Evolutionary conservation across 306 rosid genomes (phyloP), one percentile per base, ranked within the genome.

Genomic region (Ammopiptanthus mongolicus): DNA sequence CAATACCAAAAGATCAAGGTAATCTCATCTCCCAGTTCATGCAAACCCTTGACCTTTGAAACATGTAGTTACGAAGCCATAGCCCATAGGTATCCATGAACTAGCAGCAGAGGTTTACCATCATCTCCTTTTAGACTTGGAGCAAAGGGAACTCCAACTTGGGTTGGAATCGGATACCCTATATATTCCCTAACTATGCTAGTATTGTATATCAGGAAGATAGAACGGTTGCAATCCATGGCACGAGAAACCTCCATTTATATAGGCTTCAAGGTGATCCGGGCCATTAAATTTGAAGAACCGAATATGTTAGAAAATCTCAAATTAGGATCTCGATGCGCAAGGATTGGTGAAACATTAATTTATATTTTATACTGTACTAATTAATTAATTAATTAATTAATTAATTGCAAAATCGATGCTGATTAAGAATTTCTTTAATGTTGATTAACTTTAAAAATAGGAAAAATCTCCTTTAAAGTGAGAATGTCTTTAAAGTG

Each of bases 11-110:
- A 33, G 78, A 79, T 82, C 67, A 87, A 73, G 78, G 80, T 23
- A 79, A 62, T 63, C 77, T 76, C 80, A 81, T 84, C 91, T 84
- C 93, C 89, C 36, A 85, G 5, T 72, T 84, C 93, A 89, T 86
- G 89, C 87, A 84, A 48, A 89, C 91, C 89, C 75, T 39, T 81
- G 68, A 84, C 28, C 66, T 74, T 76, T 64, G 61, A 3, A 25
- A 57, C 69, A n/a, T 15, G 5, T 3, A n/a, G 8, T 0, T 10
- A 25, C 39, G 63, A 71, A 79, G 60, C 56, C 71, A 90, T 1
- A n/a, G n/a, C n/a, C n/a, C n/a, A n/a, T n/a, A 71, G 90, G 93
- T 58, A 17, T 75, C 61, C 93, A 88, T 90, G 95, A 87, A 87
- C 69, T 60, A 72, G 95, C 96, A 87, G 96, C 83, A 57, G 80